Evolutionary conservation across 352 stramenopile species (phyloP), one percentile per base, ranked within the genome.

Genomic region (Elongisporangium undulatum): DNA sequence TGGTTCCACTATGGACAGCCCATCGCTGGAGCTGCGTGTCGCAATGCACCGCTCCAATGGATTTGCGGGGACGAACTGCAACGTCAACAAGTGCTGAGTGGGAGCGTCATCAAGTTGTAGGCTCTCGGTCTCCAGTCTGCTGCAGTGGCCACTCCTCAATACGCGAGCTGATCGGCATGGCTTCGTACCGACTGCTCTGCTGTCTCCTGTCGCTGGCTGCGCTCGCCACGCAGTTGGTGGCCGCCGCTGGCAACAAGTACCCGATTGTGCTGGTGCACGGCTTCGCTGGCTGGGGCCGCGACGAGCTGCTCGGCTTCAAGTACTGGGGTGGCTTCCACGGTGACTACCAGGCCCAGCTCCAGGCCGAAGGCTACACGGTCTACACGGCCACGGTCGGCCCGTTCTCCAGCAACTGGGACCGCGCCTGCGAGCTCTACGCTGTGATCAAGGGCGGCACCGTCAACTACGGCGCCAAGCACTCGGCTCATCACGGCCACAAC

Each of bases 221-320:
- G 17, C 17, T 49, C 17, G 39, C 23, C 16, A 49, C 38, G n/a
- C 60, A 51, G 15, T 16, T 49, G 23, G n/a, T 64, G 7, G 29
- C 41, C 2, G 15, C 26, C 1, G 68, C 68, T 24, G 61, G 61
- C 57, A 81, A 82, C 64, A 63, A 69, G 29, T 81, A 79, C 55
- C 75, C 75, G 26, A 68, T 82, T 10, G 69, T 88, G 24, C 55
- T 88, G 20, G 72, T 86, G 12, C 75, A 86, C 53, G 78, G 78
- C 8, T 73, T 88, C 53, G 63, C 62, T 49, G 78, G 75, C 41
- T 86, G 71, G 68, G 74, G 66, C 19, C 66, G 59, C 2, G 72
- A 73, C 26, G 73, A 85, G 53, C 59, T 85, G 17, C 60, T 73
- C 23, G 72, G 68, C 8, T 63, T 79, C 56, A 70, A 72, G 59